Percentiles rank a stretch among this genome's conserved stretches.
Conservation (phyloP, 1,284 basidiomycete species). For the Exobasidium cylindrosporum region DNA sequence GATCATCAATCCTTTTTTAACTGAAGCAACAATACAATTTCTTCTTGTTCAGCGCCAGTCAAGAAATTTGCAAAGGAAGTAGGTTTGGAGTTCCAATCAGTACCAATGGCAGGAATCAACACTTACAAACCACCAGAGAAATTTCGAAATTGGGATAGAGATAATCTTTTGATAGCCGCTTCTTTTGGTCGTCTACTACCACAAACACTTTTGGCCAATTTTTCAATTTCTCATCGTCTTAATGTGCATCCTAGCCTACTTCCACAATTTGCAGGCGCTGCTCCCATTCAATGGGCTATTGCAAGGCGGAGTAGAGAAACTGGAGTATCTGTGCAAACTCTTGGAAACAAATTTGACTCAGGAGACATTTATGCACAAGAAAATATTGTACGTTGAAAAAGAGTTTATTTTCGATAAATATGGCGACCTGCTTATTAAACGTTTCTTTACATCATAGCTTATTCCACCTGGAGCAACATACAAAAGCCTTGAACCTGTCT, state of each 20-base stretch:
- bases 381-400: neutral
- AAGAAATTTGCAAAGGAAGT: conserved; percentile 30
- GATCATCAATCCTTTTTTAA: no score
- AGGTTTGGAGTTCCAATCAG: conserved; percentile 19
- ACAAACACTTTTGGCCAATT: conserved; percentile 65
- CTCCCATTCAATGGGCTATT: conserved; percentile 84
- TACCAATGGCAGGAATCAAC: conserved; percentile 26
- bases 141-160: conserved; percentile 20
- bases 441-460: no score
- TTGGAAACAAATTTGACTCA: conserved; percentile 36
- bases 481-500: conserved; percentile 70
- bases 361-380: conserved; percentile 24
- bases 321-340: conserved; percentile 41
- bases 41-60: conserved; percentile 33
- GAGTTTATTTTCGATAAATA: neutral
- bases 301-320: conserved; percentile 22
- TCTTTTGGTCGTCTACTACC: conserved; percentile 90
- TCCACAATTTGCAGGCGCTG: conserved; percentile 83
- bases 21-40: no score
- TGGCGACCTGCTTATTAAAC: no score
- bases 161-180: conserved; percentile 73
- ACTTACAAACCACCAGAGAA: conserved; percentile 23
- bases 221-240: conserved; percentile 65
- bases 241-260: conserved; percentile 90
- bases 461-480: conserved; percentile 61